Conservation (phyloP, 345 rosid genomes). For the Gossypium ekmanianum region DNA sequence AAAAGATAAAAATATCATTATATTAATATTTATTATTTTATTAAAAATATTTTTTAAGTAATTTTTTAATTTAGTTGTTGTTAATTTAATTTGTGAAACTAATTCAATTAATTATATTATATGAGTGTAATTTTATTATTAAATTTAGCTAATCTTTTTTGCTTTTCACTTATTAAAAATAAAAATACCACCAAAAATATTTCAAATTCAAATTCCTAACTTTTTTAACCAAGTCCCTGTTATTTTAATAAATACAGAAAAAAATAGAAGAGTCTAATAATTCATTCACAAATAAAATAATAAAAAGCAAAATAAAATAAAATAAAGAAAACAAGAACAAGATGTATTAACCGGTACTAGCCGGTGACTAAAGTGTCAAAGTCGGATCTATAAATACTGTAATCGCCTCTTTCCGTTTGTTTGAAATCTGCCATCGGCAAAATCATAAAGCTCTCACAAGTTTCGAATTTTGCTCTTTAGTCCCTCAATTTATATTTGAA, state of each 20-base stretch:
- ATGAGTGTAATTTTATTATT: neutral
- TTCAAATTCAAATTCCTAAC: neutral
- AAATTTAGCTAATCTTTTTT: neutral
- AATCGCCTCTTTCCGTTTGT: neutral
- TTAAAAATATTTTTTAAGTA: too few relatives aligned
- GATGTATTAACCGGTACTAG: constrained; percentile 14
- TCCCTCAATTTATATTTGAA: neutral
- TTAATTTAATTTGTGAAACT: too few relatives aligned
- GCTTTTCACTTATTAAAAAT: neutral
- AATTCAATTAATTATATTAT: too few relatives aligned
- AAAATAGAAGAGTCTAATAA: neutral
- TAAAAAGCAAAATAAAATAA: neutral
- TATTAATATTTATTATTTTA: too few relatives aligned
- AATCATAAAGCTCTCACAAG: neutral
- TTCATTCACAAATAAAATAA: neutral
- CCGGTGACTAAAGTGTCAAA: constrained; percentile 11
- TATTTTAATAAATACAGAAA: neutral
- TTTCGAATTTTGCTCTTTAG: neutral
- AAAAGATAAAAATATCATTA: too few relatives aligned
- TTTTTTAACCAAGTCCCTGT: neutral
- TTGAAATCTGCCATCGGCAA: too few relatives aligned
- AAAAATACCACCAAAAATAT: neutral
- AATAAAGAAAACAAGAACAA: neutral
- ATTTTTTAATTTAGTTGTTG: too few relatives aligned
- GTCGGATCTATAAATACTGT: neutral